Evolutionary conservation across 2,329 filamentous ascomycete genomes (phyloP).

Genomic region (Xylariaceae sp.): DNA sequence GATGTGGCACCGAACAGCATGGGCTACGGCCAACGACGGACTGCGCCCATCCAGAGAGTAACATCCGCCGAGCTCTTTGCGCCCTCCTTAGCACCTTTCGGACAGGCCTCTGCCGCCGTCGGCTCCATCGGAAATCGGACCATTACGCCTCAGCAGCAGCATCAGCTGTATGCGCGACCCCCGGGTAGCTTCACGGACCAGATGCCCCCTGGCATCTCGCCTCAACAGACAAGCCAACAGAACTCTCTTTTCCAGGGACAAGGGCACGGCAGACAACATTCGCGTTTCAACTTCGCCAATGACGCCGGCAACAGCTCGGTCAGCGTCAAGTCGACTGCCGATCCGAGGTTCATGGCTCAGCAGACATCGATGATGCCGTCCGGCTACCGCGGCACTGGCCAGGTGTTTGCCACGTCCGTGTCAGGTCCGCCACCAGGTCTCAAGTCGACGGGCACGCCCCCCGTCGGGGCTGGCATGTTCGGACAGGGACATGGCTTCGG

Average conservation of each 20-base stretch:
- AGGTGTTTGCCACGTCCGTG: slow-evolving; percentile 79
- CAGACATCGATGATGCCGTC: slow-evolving; percentile 83
- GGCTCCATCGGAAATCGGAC: slow-evolving; percentile 62
- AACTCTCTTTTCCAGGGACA: slow-evolving; percentile 51
- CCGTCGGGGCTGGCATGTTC: slow-evolving; percentile 68
- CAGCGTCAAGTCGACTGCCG: slow-evolving; percentile 70
- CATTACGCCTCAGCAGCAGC: slow-evolving; percentile 72
- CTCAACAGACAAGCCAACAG: slow-evolving; percentile 42
- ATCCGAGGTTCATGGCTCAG: slow-evolving; percentile 75
- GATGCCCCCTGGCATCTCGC: slow-evolving; percentile 53
- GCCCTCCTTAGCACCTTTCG: slow-evolving; percentile 46
- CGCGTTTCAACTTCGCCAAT: slow-evolving; percentile 81
- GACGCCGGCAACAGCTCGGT: slow-evolving; percentile 59
- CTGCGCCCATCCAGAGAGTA: slow-evolving; percentile 66
- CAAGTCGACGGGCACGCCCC: slow-evolving; percentile 91
- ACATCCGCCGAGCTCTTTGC: slow-evolving; percentile 48
- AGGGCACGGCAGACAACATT: slow-evolving; percentile 76
- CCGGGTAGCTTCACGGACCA: slow-evolving; percentile 55
- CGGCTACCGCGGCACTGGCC: slow-evolving; percentile 55
- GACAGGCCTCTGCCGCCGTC: slow-evolving; percentile 45
- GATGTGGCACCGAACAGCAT: slow-evolving; percentile 50
- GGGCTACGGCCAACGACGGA: slow-evolving; percentile 53
- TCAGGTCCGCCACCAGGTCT: slow-evolving; percentile 91
- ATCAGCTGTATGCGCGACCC: slow-evolving; percentile 62
- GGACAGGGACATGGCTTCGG: slow-evolving; percentile 83